Percentiles rank a stretch among this genome's conserved stretches.
These are phyloP conservation scores for Globisporangium middletonii DNA, from an alignment of 352 stramenopile genomes.

Conservation along the genomic window DNA sequence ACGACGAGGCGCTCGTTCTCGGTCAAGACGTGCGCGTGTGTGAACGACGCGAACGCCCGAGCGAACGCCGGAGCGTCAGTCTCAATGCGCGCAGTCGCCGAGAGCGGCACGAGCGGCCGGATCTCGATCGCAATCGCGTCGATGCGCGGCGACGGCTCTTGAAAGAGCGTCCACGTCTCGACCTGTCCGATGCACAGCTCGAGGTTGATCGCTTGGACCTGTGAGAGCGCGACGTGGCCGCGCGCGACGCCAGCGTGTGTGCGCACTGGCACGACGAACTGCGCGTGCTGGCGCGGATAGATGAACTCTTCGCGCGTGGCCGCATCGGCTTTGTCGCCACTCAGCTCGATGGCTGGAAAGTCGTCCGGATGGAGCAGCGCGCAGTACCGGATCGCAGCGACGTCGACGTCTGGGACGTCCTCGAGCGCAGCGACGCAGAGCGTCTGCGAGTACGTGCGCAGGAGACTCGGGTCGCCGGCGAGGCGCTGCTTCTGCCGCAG, in stretches of 20 bases:
- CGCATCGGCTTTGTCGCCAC: neutral
- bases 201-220: conserved; percentile 72
- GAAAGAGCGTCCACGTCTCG: conserved; percentile 74
- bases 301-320: conserved; percentile 29
- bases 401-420: conserved; percentile 16
- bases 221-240: conserved; percentile 55
- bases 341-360: conserved; percentile 25
- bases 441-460: conserved; percentile 23
- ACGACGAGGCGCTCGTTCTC: conserved; percentile 77
- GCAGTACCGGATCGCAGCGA: conserved; percentile 32
- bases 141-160: conserved; percentile 30
- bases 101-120: conserved; percentile 28
- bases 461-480: conserved; percentile 6
- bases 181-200: conserved; percentile 69
- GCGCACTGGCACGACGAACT: conserved; percentile 65
- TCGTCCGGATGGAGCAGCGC: conserved; percentile 56
- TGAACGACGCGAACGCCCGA: conserved; percentile 42
- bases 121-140: conserved; percentile 65
- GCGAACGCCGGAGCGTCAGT: conserved; percentile 50
- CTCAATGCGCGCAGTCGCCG: conserved; percentile 8
- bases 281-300: conserved; percentile 59
- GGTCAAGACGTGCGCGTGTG: conserved; percentile 57
- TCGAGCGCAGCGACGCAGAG: conserved; percentile 44
- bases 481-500: conserved; percentile 41
- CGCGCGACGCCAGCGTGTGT: conserved; percentile 27